Conservation (phyloP, 441 rosid species). For the Kokia cookei region DNA sequence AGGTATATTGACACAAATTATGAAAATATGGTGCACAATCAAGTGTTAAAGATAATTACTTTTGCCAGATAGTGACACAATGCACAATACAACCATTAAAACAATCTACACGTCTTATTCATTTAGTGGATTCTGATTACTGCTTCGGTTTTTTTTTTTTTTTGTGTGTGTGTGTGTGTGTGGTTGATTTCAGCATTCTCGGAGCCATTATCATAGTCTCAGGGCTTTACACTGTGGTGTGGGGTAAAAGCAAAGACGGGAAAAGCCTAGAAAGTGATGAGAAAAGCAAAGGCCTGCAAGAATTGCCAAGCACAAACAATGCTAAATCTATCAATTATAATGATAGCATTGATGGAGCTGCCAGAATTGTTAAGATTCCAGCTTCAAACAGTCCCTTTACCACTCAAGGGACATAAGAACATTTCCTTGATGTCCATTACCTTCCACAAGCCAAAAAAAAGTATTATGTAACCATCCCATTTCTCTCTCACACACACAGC, state of each 20-base stretch:
- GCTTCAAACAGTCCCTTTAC: background rate
- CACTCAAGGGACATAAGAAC: background rate
- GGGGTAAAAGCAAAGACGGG: constrained; percentile 86
- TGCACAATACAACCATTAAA: background rate
- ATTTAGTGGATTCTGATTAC: background rate
- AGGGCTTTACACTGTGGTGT: constrained; percentile 81
- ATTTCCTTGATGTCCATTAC: background rate
- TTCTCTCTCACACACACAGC: background rate
- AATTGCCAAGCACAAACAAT: constrained; percentile 30
- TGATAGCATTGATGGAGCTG: background rate
- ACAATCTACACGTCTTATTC: background rate
- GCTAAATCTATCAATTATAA: constrained; percentile 6
- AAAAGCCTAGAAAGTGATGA: constrained; percentile 9
- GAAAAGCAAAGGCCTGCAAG: constrained; percentile 17
- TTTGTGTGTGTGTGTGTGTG: background rate
- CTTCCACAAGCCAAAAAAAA: background rate
- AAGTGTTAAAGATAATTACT: background rate
- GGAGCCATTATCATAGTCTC: constrained; percentile 71
- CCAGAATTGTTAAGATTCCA: background rate
- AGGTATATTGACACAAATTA: constrained; percentile 39
- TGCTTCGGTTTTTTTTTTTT: background rate
- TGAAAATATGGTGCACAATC: background rate
- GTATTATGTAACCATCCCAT: background rate
- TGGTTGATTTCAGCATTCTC: constrained; percentile 44
- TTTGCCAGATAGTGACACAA: background rate